Evolutionary conservation across 176 grass and related monocot genomes (phyloP), one percentile per base, ranked within the genome.

Genomic region (Raddia distichophylla): DNA sequence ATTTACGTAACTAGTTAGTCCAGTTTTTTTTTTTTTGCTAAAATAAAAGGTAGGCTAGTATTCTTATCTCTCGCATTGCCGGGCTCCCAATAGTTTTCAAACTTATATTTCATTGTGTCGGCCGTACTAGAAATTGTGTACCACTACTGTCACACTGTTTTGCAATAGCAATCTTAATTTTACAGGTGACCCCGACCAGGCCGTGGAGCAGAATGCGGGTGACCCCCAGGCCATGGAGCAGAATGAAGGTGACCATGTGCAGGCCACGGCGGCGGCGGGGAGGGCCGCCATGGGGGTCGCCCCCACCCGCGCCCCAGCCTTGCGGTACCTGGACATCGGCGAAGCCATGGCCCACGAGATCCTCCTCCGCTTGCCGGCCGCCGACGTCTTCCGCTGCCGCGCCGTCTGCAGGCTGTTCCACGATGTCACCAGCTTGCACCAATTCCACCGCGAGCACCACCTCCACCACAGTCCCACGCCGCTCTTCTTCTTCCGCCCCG

Each of bases 401-500:
- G 12, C 3, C 0, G 6, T 16, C 56, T 20, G 57, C 57, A 51
- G 57, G 68, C 2, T 0, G 46, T 50, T 46, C 57, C 68, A 10
- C 32, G 6, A 53, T 57, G 2, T 72, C 57, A 27, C 59, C 68
- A 2, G 32, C 46, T 10, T 46, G 17, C 27, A 51, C 2, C 6
- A 0, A 10, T 82, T 82, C 80, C 69, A 10, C 69, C 16, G 2
- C 57, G 57, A 10, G 5, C 58, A 82, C 32, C 22, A 62, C 57
- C 12, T n/a, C 17, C 15, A 40, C 27, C 11, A 11, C 32, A 40
- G 4, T 6, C 79, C 79, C 46, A 73, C 52, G 68, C 80, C 80
- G 17, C 58, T 82, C 68, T 64, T 82, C 80, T 43, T 27, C 69
- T 73, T 51, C 75, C 60, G 60, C 45, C 15, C 50, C 13, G 43